These are phyloP conservation scores for Rhytidiadelphus loreus DNA, from an alignment of 225 moss, liverwort and hornwort species.

Conservation along the genomic window DNA sequence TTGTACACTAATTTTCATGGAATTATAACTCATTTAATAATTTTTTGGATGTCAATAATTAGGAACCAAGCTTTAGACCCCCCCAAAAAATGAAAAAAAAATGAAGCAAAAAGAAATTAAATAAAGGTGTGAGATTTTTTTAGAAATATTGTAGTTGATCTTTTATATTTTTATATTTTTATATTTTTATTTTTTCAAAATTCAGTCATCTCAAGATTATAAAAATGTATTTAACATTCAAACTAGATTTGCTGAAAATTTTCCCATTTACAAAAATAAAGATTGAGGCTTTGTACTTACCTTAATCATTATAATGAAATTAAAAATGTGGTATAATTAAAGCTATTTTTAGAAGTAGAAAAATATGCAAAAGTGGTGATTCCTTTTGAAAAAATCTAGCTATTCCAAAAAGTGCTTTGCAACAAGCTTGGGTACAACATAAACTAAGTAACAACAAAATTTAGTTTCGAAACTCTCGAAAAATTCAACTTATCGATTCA, in stretches of 20 bases:
- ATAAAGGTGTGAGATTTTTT: too few relatives aligned
- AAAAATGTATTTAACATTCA: not conserved
- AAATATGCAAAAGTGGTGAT: not conserved
- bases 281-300: rapidly evolving
- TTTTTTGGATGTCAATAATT: not conserved
- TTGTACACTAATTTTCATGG: not conserved
- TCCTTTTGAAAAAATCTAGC: not conserved
- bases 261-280: not conserved
- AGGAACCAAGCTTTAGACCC: not conserved
- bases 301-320: too few relatives aligned
- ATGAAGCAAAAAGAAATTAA: not conserved
- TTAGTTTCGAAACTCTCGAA: not conserved
- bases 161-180: not conserved
- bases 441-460: not conserved
- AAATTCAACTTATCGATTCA: not conserved
- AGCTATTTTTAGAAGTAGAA: not conserved
- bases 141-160: not conserved
- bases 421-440: rapidly evolving
- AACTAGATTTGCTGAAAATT: not conserved
- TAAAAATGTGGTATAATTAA: too few relatives aligned
- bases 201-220: not conserved
- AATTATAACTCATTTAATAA: not conserved
- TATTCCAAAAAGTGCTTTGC: too few relatives aligned
- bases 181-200: not conserved
- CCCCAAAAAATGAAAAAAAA: not conserved